phyloP scores from a whole-genome alignment of 2,329 filamentous ascomycete genomes.

The Sporothrix schenckii region DNA sequence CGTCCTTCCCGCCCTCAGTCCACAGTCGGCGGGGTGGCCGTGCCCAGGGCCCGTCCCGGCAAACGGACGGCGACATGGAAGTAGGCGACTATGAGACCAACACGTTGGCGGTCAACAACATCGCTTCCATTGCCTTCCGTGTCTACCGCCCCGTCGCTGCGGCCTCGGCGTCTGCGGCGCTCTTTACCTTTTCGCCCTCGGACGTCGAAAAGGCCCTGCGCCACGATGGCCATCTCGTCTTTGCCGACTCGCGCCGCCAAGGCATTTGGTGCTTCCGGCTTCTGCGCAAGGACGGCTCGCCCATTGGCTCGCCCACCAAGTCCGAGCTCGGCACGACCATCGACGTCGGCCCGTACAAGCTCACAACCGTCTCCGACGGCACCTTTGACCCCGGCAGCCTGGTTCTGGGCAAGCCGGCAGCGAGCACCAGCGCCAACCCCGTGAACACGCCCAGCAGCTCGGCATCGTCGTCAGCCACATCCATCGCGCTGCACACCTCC shows the following conservation, averaged over 20 bases:
- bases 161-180: conserved; percentile 47
- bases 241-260: conserved; percentile 55
- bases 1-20: conserved; percentile 17
- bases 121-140: conserved; percentile 58
- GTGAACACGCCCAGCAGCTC: conserved; percentile 53
- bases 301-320: conserved; percentile 36
- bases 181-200: conserved; percentile 52
- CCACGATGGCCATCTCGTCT: conserved; percentile 57
- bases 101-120: conserved; percentile 61
- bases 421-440: conserved; percentile 44
- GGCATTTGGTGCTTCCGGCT: conserved; percentile 61
- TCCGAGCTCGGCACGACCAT: conserved; percentile 47
- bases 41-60: conserved; percentile 36
- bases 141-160: conserved; percentile 57
- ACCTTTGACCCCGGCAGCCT: conserved; percentile 55
- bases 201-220: conserved; percentile 57
- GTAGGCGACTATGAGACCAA: conserved; percentile 66
- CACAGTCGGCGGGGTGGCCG: conserved; percentile 31
- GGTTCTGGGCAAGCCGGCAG: conserved; percentile 45
- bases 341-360: conserved; percentile 50
- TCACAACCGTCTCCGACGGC: conserved; percentile 55
- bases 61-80: conserved; percentile 57
- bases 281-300: conserved; percentile 47
- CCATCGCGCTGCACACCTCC: conserved; percentile 38
- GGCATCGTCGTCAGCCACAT: conserved; percentile 50